These are phyloP conservation scores for Euryodendron excelsum DNA, from an alignment of 148 eudicot species.

Conservation along the genomic window DNA sequence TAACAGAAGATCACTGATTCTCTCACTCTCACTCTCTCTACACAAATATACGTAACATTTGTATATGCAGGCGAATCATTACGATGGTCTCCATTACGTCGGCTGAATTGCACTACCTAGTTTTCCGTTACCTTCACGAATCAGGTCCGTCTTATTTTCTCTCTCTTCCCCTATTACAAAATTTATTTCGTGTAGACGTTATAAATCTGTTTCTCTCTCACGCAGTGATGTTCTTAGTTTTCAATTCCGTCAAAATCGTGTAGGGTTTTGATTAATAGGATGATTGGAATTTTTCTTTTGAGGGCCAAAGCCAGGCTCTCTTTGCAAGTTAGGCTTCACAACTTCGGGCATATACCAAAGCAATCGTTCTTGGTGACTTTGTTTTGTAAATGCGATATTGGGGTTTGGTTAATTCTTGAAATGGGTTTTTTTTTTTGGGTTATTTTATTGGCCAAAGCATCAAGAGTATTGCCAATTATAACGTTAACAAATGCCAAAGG, in stretches of 20 bases:
- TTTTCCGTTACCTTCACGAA: conserved; percentile 54
- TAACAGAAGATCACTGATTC: not conserved
- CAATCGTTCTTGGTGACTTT: not conserved
- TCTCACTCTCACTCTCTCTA: not conserved
- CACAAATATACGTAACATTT: too few species aligned
- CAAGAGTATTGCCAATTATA: too few species aligned
- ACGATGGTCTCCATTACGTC: conserved; percentile 38
- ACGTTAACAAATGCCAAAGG: not conserved
- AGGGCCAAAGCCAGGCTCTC: not conserved
- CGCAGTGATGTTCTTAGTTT: not conserved
- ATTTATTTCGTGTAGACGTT: not conserved
- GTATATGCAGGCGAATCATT: not conserved
- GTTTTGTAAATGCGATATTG: not conserved
- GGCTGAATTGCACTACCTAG: conserved; percentile 32
- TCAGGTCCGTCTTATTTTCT: conserved; percentile 31
- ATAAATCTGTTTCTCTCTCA: too few species aligned
- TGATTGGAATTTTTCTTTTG: not conserved
- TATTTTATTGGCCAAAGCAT: too few species aligned
- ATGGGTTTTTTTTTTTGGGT: not conserved
- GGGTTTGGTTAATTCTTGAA: not conserved
- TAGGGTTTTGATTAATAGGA: not conserved
- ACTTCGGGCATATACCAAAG: not conserved
- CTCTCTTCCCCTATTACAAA: not conserved
- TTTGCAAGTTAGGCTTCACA: not conserved
- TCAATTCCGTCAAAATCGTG: not conserved